Conservation (phyloP, 805 yeast species). For the Wickerhamomyces subpelliculosus region DNA sequence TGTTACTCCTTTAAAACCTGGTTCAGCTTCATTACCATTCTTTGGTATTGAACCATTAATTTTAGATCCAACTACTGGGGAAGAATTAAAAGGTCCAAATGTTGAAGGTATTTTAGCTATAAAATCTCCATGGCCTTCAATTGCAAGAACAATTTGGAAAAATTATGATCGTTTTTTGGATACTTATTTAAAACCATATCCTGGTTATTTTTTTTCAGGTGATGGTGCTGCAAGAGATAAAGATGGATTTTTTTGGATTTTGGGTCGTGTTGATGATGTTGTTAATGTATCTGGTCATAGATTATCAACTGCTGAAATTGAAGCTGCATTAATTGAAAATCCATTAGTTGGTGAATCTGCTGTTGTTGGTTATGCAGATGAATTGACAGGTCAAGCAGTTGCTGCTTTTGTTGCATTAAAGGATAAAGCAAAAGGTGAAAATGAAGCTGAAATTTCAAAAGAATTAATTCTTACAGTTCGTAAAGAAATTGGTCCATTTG, state of each 20-base stretch:
- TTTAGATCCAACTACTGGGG: slow-evolving; percentile 69
- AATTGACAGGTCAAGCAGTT: slow-evolving; percentile 81
- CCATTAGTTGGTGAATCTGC: slow-evolving; percentile 69
- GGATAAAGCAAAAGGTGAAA: slow-evolving; percentile 26
- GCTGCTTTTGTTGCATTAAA: slow-evolving; percentile 76
- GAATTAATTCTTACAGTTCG: slow-evolving; percentile 64
- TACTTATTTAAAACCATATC: slow-evolving; percentile 77
- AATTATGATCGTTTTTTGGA: slow-evolving; percentile 71
- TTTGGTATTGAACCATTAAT: slow-evolving; percentile 73
- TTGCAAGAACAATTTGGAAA: slow-evolving; percentile 77
- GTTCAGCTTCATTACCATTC: slow-evolving; percentile 79
- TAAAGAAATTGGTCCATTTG: slow-evolving; percentile 79
- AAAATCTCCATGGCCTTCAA: slow-evolving; percentile 75
- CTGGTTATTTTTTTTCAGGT: slow-evolving; percentile 79
- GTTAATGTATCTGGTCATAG: slow-evolving; percentile 85
- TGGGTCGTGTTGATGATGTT: slow-evolving; percentile 85
- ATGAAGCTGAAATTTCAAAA: slow-evolving; percentile 40
- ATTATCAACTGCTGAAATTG: slow-evolving; percentile 84
- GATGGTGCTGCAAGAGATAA: slow-evolving; percentile 86
- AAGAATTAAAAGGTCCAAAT: slow-evolving; percentile 58
- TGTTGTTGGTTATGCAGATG: slow-evolving; percentile 78
- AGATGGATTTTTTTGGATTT: slow-evolving; percentile 80
- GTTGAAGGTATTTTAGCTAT: slow-evolving; percentile 79
- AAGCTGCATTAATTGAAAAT: slow-evolving; percentile 74
- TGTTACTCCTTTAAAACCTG: slow-evolving; percentile 76